Evolutionary conservation across 106 monocot species (phyloP), one percentile per base, ranked within the genome.

Genomic region (Dendrobium officinale): DNA sequence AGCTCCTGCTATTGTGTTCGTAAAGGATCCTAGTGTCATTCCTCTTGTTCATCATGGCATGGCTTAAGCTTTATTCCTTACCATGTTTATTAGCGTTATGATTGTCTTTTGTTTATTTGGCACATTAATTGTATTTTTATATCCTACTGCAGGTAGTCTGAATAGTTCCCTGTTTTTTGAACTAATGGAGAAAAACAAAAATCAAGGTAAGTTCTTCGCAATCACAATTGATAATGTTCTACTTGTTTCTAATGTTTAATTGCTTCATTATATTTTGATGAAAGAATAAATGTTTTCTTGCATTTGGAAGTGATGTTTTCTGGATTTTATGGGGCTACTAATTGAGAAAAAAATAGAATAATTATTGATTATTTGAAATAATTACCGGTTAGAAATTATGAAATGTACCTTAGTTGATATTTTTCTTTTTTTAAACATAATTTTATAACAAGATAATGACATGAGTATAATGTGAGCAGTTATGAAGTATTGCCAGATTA

Each of bases 31-130:
- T 1, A 91, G 91, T 67, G 73, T 88, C 17, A 80, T 88, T 59
- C 95, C 95, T 75, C 17, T 87, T 85, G 86, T 99, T 83, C 80
- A 93, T 77, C 89, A 99, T 90, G 99, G 99, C 78, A 95, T 86
- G 85, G n/a, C 73, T 67, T 80, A 51, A 51, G 55, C 24, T 4
- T 79, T 6, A 26, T 41, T 61, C 33, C 67, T 5, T 27, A n/a
- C 17, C 29, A 51, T 37, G 37, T 72, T 49, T 59, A 78, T 11
- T 42, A 20, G 56, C 0, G 37, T 58, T 40, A 9, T 33, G 19
- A 26, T 31, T 59, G 19, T 42, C 24, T 55, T 33, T 42, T 41
- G 6, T 49, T 79, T 79, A 16, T 54, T 18, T 5, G 42, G 51
- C 33, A 43, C 2, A 33, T 43, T 59, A 29, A 75, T 68, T 59